These are phyloP conservation scores for Prunus yedoensis DNA, from an alignment of 331 rosid species.

Conservation along the genomic window DNA sequence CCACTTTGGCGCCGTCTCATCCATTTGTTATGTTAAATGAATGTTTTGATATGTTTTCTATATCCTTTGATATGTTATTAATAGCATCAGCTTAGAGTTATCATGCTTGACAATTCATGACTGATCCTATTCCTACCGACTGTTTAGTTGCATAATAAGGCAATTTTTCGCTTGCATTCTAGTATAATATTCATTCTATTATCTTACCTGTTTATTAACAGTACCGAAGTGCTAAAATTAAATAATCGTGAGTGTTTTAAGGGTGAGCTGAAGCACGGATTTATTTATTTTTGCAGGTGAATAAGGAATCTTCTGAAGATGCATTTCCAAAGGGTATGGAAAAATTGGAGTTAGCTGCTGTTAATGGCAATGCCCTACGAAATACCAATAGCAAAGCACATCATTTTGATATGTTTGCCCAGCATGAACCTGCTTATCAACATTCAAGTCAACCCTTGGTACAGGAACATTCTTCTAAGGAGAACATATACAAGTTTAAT, in stretches of 20 bases:
- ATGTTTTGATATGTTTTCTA: neutral
- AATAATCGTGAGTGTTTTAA: neutral
- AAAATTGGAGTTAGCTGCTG: conserved; percentile 29
- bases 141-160: neutral
- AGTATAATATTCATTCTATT: neutral
- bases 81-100: neutral
- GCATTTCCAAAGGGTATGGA: conserved; percentile 16
- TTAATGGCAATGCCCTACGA: conserved; percentile 25
- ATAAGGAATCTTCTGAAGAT: conserved; percentile 31
- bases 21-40: neutral
- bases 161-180: conserved; percentile 3
- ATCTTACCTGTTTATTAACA: neutral
- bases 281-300: conserved; percentile 40
- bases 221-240: neutral
- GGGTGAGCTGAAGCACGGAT: conserved; percentile 8
- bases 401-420: conserved; percentile 33
- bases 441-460: conserved; percentile 23
- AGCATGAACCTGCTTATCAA: conserved; percentile 25
- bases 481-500: conserved; percentile 18
- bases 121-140: neutral
- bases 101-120: neutral
- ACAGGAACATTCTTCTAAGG: conserved; percentile 32
- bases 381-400: conserved; percentile 25
- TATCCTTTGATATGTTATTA: neutral
- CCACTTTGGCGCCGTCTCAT: neutral